phyloP scores from a whole-genome alignment of 257 asterid species.

The Penstemon eatonii region DNA sequence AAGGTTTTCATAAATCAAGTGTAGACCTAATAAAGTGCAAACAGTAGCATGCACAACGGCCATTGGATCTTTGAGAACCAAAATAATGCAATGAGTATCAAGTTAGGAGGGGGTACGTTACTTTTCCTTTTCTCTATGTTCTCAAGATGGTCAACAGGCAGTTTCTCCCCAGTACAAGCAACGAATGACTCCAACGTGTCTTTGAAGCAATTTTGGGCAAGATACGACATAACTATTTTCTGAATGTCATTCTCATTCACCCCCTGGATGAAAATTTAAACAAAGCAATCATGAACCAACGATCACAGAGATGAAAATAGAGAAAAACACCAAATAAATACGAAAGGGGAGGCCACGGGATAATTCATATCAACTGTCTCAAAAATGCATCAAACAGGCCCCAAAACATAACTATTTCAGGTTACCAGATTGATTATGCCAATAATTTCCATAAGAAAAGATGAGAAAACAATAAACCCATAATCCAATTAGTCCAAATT shows the following conservation, averaged over 20 bases:
- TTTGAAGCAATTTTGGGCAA: constrained; percentile 79
- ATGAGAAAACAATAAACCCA: background rate
- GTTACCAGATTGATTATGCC: background rate
- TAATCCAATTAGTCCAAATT: background rate
- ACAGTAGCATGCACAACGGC: background rate
- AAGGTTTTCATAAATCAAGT: constrained; percentile 9
- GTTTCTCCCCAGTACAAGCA: constrained; percentile 63
- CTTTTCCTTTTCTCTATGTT: constrained; percentile 84
- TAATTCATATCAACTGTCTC: background rate
- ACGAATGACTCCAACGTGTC: constrained; percentile 74
- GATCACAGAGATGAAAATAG: constrained; percentile 4
- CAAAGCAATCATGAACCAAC: background rate
- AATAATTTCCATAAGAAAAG: background rate
- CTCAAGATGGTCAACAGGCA: constrained; percentile 51
- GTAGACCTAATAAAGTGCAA: background rate
- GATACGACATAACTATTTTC: constrained; percentile 75
- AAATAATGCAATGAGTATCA: background rate
- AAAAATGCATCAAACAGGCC: background rate
- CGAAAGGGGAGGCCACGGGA: background rate
- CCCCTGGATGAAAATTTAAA: constrained; percentile 39
- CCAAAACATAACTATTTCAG: constrained; percentile 8
- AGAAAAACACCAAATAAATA: constrained; percentile 1
- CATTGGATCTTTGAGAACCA: background rate
- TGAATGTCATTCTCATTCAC: constrained; percentile 71
- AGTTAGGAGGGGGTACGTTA: constrained; percentile 30